These are phyloP conservation scores for Monilinia laxa DNA, from an alignment of 2,329 filamentous ascomycete species.

Conservation along the genomic window DNA sequence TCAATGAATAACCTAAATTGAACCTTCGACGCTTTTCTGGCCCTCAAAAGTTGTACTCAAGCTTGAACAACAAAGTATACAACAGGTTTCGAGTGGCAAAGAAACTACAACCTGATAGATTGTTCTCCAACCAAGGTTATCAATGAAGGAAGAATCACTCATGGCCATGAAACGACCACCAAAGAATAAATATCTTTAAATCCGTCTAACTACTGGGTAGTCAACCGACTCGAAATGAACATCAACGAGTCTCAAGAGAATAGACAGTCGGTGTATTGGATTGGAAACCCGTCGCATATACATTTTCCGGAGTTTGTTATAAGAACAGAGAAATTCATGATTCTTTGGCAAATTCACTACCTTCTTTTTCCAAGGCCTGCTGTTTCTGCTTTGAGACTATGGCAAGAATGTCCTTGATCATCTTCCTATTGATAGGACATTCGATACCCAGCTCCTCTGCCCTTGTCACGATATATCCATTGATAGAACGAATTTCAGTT, in stretches of 20 bases:
- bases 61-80: no score
- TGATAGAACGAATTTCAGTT: constrained; percentile 59
- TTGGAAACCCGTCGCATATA: no score
- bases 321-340: neutral
- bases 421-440: constrained; percentile 43
- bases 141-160: neutral
- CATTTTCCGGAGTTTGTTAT: no score
- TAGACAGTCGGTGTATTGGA: no score
- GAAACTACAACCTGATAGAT: no score
- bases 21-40: no score
- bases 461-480: constrained; percentile 51
- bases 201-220: neutral
- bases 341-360: neutral
- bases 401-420: constrained; percentile 39
- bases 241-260: neutral
- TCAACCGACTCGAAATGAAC: neutral
- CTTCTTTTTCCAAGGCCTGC: neutral
- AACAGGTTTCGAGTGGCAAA: no score
- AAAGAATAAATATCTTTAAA: neutral
- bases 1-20: no score
- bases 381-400: neutral
- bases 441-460: constrained; percentile 37
- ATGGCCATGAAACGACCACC: neutral
- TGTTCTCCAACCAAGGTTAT: neutral
- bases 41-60: no score